A percentile compares a stretch with the other conserved stretches of the same genome.
Evolutionary conservation across 1,284 basidiomycete genomes (phyloP).

Genomic region (Mycosarcoma mackinlayi): DNA sequence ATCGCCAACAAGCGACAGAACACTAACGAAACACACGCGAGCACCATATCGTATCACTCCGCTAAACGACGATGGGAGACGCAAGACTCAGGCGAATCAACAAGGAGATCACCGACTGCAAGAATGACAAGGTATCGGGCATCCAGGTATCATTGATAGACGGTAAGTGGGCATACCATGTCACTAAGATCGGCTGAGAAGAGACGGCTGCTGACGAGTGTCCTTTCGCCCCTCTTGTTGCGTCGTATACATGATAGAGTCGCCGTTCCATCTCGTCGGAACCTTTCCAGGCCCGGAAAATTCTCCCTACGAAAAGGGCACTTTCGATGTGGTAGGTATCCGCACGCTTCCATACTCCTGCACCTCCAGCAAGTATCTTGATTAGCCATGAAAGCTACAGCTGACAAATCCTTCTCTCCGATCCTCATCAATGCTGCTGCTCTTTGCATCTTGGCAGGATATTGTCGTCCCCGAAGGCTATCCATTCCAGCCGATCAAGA

Average conservation of each 20-base stretch:
- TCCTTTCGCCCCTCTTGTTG: not conserved
- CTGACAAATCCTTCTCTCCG: not conserved
- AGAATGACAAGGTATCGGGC: slow-evolving; percentile 87
- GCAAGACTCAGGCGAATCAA: slow-evolving; percentile 87
- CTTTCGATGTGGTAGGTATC: slow-evolving; percentile 84
- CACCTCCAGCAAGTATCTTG: no score
- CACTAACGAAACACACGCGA: no score
- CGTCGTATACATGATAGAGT: slow-evolving; percentile 15
- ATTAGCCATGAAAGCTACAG: not conserved
- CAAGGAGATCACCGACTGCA: slow-evolving; percentile 85
- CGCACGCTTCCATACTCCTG: not conserved
- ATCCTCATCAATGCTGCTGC: not conserved
- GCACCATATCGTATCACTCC: no score
- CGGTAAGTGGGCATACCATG: slow-evolving; percentile 37
- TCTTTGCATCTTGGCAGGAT: slow-evolving; percentile 73
- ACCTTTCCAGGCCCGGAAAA: slow-evolving; percentile 70
- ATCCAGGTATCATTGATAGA: slow-evolving; percentile 88
- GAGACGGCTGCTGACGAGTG: slow-evolving; percentile 2
- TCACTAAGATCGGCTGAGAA: not conserved
- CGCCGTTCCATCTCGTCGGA: slow-evolving; percentile 53
- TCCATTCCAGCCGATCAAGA: slow-evolving; percentile 97
- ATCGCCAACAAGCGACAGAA: not conserved
- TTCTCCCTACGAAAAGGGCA: slow-evolving; percentile 93
- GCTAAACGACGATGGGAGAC: slow-evolving; percentile 73
- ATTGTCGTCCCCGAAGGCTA: slow-evolving; percentile 92